Conservation (phyloP, 371 early-diverging fungal species). For the Mucor lusitanicus region DNA sequence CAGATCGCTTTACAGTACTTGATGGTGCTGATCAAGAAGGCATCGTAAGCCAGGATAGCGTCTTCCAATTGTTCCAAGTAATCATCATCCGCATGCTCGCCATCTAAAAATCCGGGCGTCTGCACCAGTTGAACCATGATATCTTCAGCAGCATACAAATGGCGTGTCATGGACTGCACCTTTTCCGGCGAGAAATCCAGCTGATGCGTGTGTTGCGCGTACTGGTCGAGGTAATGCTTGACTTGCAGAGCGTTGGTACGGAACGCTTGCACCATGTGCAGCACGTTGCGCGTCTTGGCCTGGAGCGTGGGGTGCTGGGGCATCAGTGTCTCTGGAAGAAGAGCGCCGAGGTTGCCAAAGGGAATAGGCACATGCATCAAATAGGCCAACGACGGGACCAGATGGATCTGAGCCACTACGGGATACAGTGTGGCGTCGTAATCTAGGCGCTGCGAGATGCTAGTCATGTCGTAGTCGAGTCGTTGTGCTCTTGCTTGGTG, state of each 20-base stretch:
- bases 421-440: constrained; percentile 40
- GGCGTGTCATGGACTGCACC: constrained; percentile 20
- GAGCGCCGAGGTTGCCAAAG: constrained; percentile 79
- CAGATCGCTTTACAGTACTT: constrained; percentile 79
- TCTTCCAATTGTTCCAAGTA: constrained; percentile 27
- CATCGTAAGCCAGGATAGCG: constrained; percentile 52
- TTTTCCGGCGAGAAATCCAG: constrained; percentile 31
- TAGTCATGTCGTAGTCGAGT: constrained; percentile 32
- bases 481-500: constrained; percentile 19
- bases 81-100: neutral
- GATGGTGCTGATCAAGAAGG: constrained; percentile 68
- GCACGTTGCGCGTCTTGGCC: constrained; percentile 39
- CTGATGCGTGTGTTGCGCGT: constrained; percentile 36
- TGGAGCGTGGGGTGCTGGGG: constrained; percentile 12
- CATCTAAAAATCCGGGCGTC: constrained; percentile 26
- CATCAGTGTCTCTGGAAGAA: constrained; percentile 73
- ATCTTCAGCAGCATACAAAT: constrained; percentile 31
- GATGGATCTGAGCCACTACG: constrained; percentile 79
- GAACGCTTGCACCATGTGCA: constrained; percentile 57
- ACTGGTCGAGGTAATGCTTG: constrained; percentile 65
- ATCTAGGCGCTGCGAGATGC: constrained; percentile 16
- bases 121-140: constrained; percentile 23
- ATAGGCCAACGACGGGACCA: constrained; percentile 78
- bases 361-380: constrained; percentile 81
- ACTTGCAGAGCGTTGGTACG: constrained; percentile 83